Evolutionary conservation across 305 asterid genomes (phyloP).

Genomic region (Fraxinus platypoda): DNA sequence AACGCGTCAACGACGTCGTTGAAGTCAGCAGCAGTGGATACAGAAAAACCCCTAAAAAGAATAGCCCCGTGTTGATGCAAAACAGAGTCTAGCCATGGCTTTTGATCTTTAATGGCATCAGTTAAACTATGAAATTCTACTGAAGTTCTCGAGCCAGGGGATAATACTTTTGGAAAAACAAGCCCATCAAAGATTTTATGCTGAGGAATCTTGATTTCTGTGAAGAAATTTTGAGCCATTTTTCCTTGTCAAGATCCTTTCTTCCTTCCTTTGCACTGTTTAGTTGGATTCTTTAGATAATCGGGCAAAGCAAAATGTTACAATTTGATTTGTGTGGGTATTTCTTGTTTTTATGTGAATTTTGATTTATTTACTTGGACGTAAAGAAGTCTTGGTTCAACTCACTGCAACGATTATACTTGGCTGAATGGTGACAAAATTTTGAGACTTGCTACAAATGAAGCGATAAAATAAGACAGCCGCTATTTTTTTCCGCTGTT

Average conservation of each 20-base stretch:
- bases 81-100: conserved; percentile 53
- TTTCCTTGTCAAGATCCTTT: neutral
- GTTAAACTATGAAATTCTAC: conserved; percentile 12
- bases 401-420: neutral
- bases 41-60: conserved; percentile 59
- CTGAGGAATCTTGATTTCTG: conserved; percentile 44
- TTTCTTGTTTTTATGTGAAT: neutral
- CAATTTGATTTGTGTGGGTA: neutral
- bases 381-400: conserved; percentile 38
- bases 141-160: conserved; percentile 30
- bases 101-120: conserved; percentile 44
- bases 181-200: conserved; percentile 49
- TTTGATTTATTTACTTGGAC: conserved; percentile 13
- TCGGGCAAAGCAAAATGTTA: neutral
- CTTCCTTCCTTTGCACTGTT: too few relatives aligned
- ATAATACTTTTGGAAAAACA: conserved; percentile 54
- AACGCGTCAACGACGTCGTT: conserved; percentile 82
- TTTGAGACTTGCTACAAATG: too few relatives aligned
- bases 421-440: neutral
- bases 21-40: conserved; percentile 64
- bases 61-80: conserved; percentile 66
- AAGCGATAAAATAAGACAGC: too few relatives aligned
- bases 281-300: neutral
- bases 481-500: too few relatives aligned
- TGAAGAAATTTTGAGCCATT: conserved; percentile 28